Base-by-base conservation (phyloP, 441 rosid genomes). In the Syzygium syzygioides region DNA sequence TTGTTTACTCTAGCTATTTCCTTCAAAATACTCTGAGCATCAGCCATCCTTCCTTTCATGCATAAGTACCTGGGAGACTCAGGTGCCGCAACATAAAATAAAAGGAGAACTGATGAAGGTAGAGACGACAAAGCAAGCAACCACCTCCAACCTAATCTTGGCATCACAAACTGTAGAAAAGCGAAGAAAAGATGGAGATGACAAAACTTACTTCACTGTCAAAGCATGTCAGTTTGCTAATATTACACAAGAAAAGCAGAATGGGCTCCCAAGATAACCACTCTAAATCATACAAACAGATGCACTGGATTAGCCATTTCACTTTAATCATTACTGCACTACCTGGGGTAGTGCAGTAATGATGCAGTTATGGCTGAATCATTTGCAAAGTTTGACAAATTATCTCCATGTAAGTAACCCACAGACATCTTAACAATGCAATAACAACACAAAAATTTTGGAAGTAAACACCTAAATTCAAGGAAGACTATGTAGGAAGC, bases 91-190 rank as follows among this genome's bases (percentile, higher is more conserved):
- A 89, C 86, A 89, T 96, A 94, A 91, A 95, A 94, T 62, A 96
- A 54, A 86, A 95, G 98, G 83, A 95, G 95, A 26, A 90, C 80
- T 85, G 92, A 91, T 87, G 99, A 93, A 60, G 98, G 98, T 54
- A 95, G 28, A 88, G 96, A 93, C n/a, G 99, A 97, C 41, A 95
- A n/a, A 60, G 92, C 96, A 86, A 97, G 95, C 90, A 97, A 91
- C 98, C 98, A 97, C 90, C 98, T 93, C 98, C 98, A 97, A 88
- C 93, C 94, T 91, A 96, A 88, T 68, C 85, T 93, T 55, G 98
- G 97, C 96, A 96, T 94, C 90, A 96, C 93, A 91, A 95, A 88
- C 97, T 96, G 95, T 90, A 50, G 41, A 79, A 93, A 91, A 32
- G n/a, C 11, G 1, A 86, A 60, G 28, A 86, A 56, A 86, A 55